phyloP scores from a whole-genome alignment of 306 rosid genomes.

The Citrullus amarus region DNA sequence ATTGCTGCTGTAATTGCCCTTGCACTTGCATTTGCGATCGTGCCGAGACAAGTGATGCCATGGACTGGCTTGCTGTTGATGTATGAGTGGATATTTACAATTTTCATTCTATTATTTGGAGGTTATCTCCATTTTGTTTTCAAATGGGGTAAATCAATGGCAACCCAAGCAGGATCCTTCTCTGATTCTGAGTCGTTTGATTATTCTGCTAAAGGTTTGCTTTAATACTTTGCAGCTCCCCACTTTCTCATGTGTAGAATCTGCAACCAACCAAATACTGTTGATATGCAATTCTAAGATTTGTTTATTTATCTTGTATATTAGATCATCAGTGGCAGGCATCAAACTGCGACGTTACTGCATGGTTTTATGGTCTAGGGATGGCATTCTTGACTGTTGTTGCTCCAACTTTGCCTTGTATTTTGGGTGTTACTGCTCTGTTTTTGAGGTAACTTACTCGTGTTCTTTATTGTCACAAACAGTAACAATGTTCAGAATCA shows the following conservation, averaged over 20 bases:
- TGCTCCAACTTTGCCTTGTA: conserved; percentile 75
- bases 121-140: conserved; percentile 62
- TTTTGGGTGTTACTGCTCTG: conserved; percentile 85
- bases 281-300: neutral
- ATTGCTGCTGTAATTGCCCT: conserved; percentile 49
- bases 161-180: conserved; percentile 34
- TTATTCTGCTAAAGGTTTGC: conserved; percentile 65
- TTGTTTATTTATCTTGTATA: conserved; percentile 2
- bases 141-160: conserved; percentile 61
- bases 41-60: conserved; percentile 91
- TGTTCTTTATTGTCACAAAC: neutral
- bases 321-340: conserved; percentile 76
- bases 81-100: conserved; percentile 91
- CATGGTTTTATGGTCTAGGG: conserved; percentile 69
- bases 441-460: conserved; percentile 49
- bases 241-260: neutral
- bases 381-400: conserved; percentile 80
- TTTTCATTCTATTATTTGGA: conserved; percentile 66
- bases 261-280: neutral
- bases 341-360: conserved; percentile 40
- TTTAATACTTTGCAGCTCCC: neutral
- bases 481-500: neutral
- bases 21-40: conserved; percentile 47
- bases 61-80: conserved; percentile 96
- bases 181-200: conserved; percentile 46